Conservation (phyloP, 768 basidiomycete genomes). For the Boletales sp. region DNA sequence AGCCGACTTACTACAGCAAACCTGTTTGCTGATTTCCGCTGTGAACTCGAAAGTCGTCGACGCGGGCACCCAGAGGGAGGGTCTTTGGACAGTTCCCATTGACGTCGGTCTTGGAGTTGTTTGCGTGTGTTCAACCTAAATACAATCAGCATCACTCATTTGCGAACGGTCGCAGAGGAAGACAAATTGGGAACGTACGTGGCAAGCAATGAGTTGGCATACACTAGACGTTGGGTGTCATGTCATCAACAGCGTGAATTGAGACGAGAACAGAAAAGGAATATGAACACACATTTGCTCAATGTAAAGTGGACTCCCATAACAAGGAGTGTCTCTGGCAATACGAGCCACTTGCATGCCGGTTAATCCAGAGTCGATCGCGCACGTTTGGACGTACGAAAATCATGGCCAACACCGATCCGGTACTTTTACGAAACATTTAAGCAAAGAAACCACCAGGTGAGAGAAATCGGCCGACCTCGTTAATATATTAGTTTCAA, state of each 20-base stretch:
- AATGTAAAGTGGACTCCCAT: conserved; percentile 53
- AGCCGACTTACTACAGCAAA: too few species aligned
- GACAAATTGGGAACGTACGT: conserved; percentile 24
- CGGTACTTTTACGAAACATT: conserved; percentile 27
- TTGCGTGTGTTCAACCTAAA: conserved; percentile 37
- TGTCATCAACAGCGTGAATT: not conserved
- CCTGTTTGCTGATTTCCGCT: conserved; percentile 12
- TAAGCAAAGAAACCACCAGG: not conserved
- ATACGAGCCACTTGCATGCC: conserved; percentile 39
- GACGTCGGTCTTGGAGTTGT: conserved; percentile 26
- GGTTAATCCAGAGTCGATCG: not conserved
- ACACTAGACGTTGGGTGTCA: conserved; percentile 31
- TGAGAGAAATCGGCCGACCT: conserved; percentile 26
- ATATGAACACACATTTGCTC: conserved; percentile 39
- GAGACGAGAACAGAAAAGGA: not conserved
- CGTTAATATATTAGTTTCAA: conserved; percentile 52
- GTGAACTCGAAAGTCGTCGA: conserved; percentile 13
- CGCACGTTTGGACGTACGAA: conserved; percentile 30
- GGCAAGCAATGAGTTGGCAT: conserved; percentile 50
- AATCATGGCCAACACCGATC: conserved; percentile 39
- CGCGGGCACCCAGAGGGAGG: too few species aligned
- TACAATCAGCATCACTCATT: not conserved
- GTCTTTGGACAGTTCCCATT: too few species aligned
- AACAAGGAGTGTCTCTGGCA: conserved; percentile 47
- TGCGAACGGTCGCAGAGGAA: not conserved